These are phyloP conservation scores for Bretziella fagacearum DNA, from an alignment of 2,329 filamentous ascomycete genomes.

Conservation along the genomic window DNA sequence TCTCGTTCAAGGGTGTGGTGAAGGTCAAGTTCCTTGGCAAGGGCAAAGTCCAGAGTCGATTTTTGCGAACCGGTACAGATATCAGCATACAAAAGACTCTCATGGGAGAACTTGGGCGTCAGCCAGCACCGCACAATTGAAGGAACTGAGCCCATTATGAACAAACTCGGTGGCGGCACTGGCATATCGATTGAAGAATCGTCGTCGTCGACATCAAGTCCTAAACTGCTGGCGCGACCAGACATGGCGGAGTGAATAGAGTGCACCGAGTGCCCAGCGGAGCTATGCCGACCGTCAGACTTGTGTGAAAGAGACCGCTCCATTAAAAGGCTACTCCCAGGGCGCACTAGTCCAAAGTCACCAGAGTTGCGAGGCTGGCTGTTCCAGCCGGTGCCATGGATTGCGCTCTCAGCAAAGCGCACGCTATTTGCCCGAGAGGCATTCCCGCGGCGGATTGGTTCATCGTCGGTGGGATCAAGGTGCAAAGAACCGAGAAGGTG, in stretches of 20 bases:
- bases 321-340: constrained; percentile 70
- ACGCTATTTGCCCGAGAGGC: constrained; percentile 92
- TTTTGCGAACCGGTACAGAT: constrained; percentile 83
- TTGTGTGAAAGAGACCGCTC: constrained; percentile 88
- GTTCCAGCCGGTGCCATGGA: constrained; percentile 73
- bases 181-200: constrained; percentile 56
- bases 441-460: constrained; percentile 66
- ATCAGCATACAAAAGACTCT: constrained; percentile 75
- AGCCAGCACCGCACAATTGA: constrained; percentile 95
- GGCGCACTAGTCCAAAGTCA: constrained; percentile 62
- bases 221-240: constrained; percentile 73
- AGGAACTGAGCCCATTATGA: constrained; percentile 73
- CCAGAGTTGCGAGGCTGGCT: constrained; percentile 59
- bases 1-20: constrained; percentile 47
- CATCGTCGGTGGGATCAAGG: constrained; percentile 65
- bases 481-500: constrained; percentile 66
- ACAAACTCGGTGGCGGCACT: constrained; percentile 65
- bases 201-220: constrained; percentile 53
- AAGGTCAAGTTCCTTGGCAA: constrained; percentile 60
- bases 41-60: constrained; percentile 60
- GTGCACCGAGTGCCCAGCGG: constrained; percentile 65
- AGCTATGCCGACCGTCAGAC: constrained; percentile 73
- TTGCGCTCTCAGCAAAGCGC: constrained; percentile 87
- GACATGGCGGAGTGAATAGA: constrained; percentile 41
- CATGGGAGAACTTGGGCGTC: constrained; percentile 75